Evolutionary conservation across 2,329 filamentous ascomycete species (phyloP), one percentile per base, ranked within the genome.

Genomic region (Leptographium galeiforme): DNA sequence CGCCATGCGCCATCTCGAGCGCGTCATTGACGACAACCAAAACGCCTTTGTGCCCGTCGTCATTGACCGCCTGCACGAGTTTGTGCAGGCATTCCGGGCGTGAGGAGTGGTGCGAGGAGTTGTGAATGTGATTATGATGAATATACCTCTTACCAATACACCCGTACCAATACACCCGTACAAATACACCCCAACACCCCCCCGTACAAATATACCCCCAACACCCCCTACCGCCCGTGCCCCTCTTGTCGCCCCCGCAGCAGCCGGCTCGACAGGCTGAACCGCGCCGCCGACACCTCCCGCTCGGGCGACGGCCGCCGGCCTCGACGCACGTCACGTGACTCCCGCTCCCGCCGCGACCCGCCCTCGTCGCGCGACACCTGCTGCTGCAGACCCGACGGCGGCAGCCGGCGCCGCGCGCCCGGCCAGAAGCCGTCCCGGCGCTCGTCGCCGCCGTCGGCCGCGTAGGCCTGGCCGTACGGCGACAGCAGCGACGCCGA

Each of bases 1-100:
- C 63, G 91, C 93, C 1, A 86, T 95, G 56, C 73, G 87, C 50
- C 82, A 91, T 65, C 86, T 97, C 66, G 90, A 94, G 61, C 80
- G 85, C 57, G 77, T 97, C 55, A 95, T 98, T 64, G 87, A 93
- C 61, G 89, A 95, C 65, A 91, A 88, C 57, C 77, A 93, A 57
- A 90, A 87, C 66, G 89, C 89, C 48, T 83, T 94, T 62, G 90
- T 94, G 61, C 89, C 90, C 0, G 88, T 95, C 5, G 85, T 97
- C 41, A 96, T 98, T 72, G 93, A 98, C 72, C 84, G 89, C 61
- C 73, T 97, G 60, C 93, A 98, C 71, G 89, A 91, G 61, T 82
- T 95, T 71, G 87, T 95, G 57, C 93, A 98, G 72, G 86, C 87
- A 52, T 91, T 91, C 73, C 79, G 87, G 66, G 84, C 84, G n/a